phyloP scores from a whole-genome alignment of 2,329 filamentous ascomycete genomes.

The Colletotrichum simmondsii region DNA sequence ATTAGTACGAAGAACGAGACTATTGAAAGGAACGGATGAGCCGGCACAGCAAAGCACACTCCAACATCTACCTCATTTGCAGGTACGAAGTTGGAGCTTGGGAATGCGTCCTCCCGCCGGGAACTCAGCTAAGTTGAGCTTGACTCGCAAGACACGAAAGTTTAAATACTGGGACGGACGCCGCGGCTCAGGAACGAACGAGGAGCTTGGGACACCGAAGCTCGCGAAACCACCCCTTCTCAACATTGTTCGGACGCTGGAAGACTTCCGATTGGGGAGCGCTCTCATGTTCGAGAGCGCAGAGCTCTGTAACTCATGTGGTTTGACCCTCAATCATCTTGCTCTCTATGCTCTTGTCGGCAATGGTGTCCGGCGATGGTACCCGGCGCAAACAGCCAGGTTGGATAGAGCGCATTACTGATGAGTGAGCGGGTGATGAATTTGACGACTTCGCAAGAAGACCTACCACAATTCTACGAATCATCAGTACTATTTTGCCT shows the following conservation, averaged over 20 bases:
- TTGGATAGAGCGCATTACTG: too few species aligned
- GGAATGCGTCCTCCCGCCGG: background rate
- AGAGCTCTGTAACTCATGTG: background rate
- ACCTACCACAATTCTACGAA: background rate
- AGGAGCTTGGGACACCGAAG: background rate
- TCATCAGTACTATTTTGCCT: background rate
- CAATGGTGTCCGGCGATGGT: too few species aligned
- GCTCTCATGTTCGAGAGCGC: background rate
- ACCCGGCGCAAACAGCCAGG: too few species aligned
- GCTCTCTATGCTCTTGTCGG: too few species aligned
- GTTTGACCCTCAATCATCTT: background rate
- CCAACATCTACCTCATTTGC: background rate
- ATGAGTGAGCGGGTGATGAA: background rate
- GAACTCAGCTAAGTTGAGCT: background rate
- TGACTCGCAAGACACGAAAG: background rate
- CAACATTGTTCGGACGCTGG: slow-evolving; percentile 21
- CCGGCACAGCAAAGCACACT: background rate
- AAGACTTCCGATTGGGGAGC: slow-evolving; percentile 13
- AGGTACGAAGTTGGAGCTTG: background rate
- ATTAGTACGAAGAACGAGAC: fast-evolving
- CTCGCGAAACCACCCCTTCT: background rate
- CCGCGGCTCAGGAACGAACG: background rate
- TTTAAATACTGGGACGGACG: background rate
- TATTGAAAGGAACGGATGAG: background rate
- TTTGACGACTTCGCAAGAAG: background rate